A percentile compares a stretch with the other conserved stretches of the same genome.
phyloP scores from a whole-genome alignment of 176 grass and related monocot genomes.

The Chrysopogon serrulatus region DNA sequence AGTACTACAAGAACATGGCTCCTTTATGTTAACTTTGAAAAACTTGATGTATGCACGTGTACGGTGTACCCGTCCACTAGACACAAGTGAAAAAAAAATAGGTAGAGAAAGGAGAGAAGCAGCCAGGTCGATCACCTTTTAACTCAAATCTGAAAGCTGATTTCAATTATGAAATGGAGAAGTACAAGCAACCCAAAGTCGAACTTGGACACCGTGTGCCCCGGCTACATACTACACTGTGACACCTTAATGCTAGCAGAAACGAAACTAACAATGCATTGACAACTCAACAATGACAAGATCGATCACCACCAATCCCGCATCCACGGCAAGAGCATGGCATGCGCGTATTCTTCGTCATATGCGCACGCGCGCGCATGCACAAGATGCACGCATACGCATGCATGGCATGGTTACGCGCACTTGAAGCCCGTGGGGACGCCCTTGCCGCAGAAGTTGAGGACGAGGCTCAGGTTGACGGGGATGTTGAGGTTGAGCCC shows the following conservation, averaged over 20 bases:
- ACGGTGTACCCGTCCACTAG: neutral
- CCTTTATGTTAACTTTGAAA: neutral
- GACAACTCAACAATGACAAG: neutral
- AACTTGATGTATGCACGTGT: neutral
- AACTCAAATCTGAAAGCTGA: neutral
- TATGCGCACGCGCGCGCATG: no score
- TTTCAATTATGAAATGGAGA: neutral
- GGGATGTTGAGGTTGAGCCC: slow-evolving; percentile 78
- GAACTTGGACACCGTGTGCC: neutral
- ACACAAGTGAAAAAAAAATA: neutral
- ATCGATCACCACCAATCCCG: neutral
- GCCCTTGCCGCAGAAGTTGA: slow-evolving; percentile 93
- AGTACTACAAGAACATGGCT: no score
- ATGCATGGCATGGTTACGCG: slow-evolving; percentile 3
- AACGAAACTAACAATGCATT: neutral
- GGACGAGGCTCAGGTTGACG: slow-evolving; percentile 76
- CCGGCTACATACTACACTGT: neutral
- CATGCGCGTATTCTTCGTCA: neutral
- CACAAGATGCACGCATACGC: neutral
- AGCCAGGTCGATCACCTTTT: neutral
- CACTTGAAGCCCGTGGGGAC: slow-evolving; percentile 81
- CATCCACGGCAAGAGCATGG: neutral
- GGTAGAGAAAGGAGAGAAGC: neutral
- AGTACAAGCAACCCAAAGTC: neutral
- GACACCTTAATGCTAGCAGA: neutral